Evolutionary conservation across 306 rosid species (phyloP), one percentile per base, ranked within the genome.

Genomic region (Canavalia gladiata): DNA sequence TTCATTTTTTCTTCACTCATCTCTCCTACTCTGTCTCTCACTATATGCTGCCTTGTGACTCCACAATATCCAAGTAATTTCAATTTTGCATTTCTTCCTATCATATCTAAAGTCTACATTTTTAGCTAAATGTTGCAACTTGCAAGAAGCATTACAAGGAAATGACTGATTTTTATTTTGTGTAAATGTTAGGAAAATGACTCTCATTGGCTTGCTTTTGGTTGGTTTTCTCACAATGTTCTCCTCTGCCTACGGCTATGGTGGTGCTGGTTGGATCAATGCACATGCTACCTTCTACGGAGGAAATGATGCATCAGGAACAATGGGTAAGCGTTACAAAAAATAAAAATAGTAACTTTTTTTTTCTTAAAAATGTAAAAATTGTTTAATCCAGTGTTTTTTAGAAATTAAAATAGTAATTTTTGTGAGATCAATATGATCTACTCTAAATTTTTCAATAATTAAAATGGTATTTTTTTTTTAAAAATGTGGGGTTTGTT

Each of bases 231-330:
- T 89, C 81, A 81, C 96, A 60, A 80, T 88, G 83, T 84, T 85
- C 41, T 86, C 93, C 58, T 82, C 87, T 68, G 94, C 82, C 4
- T 59, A 85, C 72, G 97, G 86, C 13, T 85, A 85, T 57, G 86
- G 78, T 39, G 93, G 89, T 13, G 97, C 92, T 28, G 99, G 98
- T 0, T 95, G 98, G 99, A 31, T 43, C 35, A 74, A 89, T 77
- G 99, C 99, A 46, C 99, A 89, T 28, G 99, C 99, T 39, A 95
- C 99, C 65, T 95, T 95, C 85, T 95, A 95, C 51, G 99, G 99
- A 2, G 99, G 99, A 5, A 85, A 97, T 85, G 99, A 95, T 77
- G 99, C 99, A 33, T 93, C 99, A 37, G 99, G 99, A 42, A 95
- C 99, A 85, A 95, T 95, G 99, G 99, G 99, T 95, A 87, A 68